Evolutionary conservation across 169 alveolate genomes (phyloP).

Genomic region (Cystoisospora suis): DNA sequence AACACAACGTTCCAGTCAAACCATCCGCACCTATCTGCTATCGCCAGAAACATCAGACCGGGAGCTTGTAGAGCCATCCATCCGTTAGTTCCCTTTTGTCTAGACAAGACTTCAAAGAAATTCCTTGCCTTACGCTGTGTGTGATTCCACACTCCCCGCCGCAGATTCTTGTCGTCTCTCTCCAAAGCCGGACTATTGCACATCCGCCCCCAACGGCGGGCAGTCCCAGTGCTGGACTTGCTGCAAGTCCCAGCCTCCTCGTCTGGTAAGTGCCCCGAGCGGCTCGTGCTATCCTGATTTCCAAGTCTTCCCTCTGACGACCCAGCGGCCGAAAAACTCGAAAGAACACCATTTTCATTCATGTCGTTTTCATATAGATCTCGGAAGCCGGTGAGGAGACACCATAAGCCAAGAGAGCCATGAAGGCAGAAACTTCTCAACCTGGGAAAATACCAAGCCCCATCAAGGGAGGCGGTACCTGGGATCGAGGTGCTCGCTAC

Average conservation of each 20-base stretch:
- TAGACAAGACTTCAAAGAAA: too few species aligned
- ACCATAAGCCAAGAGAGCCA: too few species aligned
- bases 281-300: too few species aligned
- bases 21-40: conserved; percentile 6
- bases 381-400: too few species aligned
- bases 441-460: neutral
- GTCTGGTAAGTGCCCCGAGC: too few species aligned
- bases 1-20: neutral
- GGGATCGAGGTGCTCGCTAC: too few species aligned
- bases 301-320: too few species aligned
- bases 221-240: too few species aligned
- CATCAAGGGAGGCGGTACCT: neutral
- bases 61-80: neutral
- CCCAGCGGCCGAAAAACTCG: too few species aligned
- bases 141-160: neutral
- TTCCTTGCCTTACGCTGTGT: neutral
- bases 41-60: neutral
- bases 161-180: neutral
- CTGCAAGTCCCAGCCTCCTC: too few species aligned
- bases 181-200: neutral
- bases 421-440: neutral
- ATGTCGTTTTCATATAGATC: too few species aligned
- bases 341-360: too few species aligned
- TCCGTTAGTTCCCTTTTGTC: neutral
- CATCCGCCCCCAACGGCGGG: neutral